phyloP scores from a whole-genome alignment of 345 rosid genomes.

The Arabidopsis thaliana region DNA sequence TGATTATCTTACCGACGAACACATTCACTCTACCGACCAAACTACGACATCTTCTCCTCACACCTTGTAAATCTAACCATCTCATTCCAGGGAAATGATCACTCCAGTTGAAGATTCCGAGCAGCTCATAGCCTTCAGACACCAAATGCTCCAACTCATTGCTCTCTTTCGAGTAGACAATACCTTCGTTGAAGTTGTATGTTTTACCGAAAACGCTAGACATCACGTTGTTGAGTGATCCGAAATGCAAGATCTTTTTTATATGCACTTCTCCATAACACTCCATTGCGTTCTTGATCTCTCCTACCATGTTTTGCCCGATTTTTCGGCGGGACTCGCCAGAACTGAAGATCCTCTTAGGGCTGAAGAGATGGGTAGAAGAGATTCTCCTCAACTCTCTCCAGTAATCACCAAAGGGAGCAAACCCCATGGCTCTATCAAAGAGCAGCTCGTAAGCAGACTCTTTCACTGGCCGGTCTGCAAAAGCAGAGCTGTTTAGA shows the following conservation, averaged over 20 bases:
- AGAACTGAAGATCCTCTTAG: conserved; percentile 49
- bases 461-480: conserved; percentile 83
- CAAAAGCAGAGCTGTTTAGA: conserved; percentile 75
- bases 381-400: conserved; percentile 80
- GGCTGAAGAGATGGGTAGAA: conserved; percentile 62
- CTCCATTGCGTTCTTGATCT: conserved; percentile 39
- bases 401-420: conserved; percentile 85
- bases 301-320: conserved; percentile 46
- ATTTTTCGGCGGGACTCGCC: conserved; percentile 47
- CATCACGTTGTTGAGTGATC: conserved; percentile 59
- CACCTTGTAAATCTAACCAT: conserved; percentile 54
- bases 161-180: conserved; percentile 31
- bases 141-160: conserved; percentile 52
- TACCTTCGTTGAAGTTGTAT: conserved; percentile 44
- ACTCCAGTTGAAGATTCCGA: conserved; percentile 82
- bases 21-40: conserved; percentile 55
- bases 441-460: conserved; percentile 85
- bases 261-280: conserved; percentile 45
- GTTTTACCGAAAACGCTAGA: conserved; percentile 58
- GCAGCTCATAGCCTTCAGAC: conserved; percentile 56
- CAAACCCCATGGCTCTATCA: conserved; percentile 88
- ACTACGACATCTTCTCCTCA: conserved; percentile 50
- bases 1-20: conserved; percentile 64
- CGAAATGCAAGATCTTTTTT: conserved; percentile 51
- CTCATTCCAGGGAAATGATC: conserved; percentile 68